phyloP scores from a whole-genome alignment of 2,329 filamentous ascomycete genomes.

The Talaromyces sp. region DNA sequence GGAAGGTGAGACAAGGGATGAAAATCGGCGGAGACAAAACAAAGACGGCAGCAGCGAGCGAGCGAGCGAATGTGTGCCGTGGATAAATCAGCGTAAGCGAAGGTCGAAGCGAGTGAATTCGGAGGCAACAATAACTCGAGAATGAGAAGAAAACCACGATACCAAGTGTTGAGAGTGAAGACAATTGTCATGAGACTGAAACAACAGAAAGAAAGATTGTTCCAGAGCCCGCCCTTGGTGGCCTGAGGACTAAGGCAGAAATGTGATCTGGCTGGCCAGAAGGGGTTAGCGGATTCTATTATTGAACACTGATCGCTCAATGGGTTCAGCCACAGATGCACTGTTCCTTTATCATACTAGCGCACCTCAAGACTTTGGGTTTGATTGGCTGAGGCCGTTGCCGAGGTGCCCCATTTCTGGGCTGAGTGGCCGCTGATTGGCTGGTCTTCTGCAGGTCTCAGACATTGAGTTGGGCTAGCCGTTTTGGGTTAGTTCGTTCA shows the following conservation, averaged over 20 bases:
- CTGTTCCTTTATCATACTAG: not conserved
- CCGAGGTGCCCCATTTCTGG: not conserved
- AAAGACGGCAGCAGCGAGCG: slow-evolving; percentile 3
- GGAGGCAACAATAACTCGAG: not conserved
- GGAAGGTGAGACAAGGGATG: slow-evolving; percentile 14
- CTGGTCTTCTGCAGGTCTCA: slow-evolving; percentile 15
- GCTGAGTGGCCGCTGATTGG: not conserved
- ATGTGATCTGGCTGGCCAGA: not conserved
- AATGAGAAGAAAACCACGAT: not conserved
- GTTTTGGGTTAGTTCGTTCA: not conserved
- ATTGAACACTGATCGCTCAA: slow-evolving; percentile 14
- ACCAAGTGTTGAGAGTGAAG: not conserved
- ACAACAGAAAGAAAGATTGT: slow-evolving; percentile 12
- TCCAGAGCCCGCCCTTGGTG: not conserved
- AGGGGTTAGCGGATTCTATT: slow-evolving; percentile 3
- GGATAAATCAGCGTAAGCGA: not conserved
- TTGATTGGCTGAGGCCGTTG: not conserved
- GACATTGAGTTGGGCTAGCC: slow-evolving; percentile 8
- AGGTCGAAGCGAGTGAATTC: slow-evolving; percentile 11
- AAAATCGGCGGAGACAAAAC: not conserved
- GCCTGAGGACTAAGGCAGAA: slow-evolving; percentile 2
- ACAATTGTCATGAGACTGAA: not conserved
- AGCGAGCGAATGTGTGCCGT: slow-evolving; percentile 1
- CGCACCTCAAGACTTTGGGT: fast-evolving
- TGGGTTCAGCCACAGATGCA: not conserved